Percentiles rank a stretch among this genome's conserved stretches.
phyloP scores from a whole-genome alignment of 352 stramenopile species.

The Globisporangium nunn region DNA sequence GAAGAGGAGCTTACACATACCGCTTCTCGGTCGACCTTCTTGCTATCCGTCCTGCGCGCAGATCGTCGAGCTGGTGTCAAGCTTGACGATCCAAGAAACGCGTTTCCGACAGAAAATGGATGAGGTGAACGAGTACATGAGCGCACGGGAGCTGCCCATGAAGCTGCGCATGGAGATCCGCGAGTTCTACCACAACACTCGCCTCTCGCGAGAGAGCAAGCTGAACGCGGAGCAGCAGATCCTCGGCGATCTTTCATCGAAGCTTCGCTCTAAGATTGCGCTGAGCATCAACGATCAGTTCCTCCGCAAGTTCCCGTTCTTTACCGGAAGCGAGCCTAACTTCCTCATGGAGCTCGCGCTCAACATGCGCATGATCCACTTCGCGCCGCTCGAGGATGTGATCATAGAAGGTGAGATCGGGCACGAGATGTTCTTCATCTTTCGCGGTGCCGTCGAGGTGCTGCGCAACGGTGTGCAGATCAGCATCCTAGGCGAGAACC shows the following conservation, averaged over 20 bases:
- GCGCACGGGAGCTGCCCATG: slow-evolving; percentile 60
- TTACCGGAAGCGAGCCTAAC: slow-evolving; percentile 67
- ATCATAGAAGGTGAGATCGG: slow-evolving; percentile 78
- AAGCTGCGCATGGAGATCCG: slow-evolving; percentile 71
- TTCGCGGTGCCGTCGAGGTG: slow-evolving; percentile 69
- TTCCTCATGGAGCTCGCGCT: slow-evolving; percentile 79
- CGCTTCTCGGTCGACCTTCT: background rate
- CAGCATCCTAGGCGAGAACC: slow-evolving; percentile 61
- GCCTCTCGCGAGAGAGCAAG: slow-evolving; percentile 63
- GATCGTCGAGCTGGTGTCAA: slow-evolving; percentile 38
- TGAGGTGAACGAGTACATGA: slow-evolving; percentile 80
- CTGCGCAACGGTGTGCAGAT: slow-evolving; percentile 51
- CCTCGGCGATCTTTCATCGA: slow-evolving; percentile 53
- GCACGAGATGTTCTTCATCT: slow-evolving; percentile 86
- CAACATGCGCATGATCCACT: slow-evolving; percentile 81
- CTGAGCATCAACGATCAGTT: slow-evolving; percentile 80
- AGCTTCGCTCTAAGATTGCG: slow-evolving; percentile 72
- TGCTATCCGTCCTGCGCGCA: background rate
- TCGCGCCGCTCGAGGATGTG: slow-evolving; percentile 68
- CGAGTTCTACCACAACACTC: slow-evolving; percentile 79
- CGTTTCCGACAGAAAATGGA: slow-evolving; percentile 74
- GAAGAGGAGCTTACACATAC: no score
- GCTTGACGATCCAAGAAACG: slow-evolving; percentile 41
- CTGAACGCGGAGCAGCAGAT: slow-evolving; percentile 68
- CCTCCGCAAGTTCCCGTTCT: slow-evolving; percentile 79